phyloP scores from a whole-genome alignment of 148 eudicot genomes.

The Pharnaceum exiguum region DNA sequence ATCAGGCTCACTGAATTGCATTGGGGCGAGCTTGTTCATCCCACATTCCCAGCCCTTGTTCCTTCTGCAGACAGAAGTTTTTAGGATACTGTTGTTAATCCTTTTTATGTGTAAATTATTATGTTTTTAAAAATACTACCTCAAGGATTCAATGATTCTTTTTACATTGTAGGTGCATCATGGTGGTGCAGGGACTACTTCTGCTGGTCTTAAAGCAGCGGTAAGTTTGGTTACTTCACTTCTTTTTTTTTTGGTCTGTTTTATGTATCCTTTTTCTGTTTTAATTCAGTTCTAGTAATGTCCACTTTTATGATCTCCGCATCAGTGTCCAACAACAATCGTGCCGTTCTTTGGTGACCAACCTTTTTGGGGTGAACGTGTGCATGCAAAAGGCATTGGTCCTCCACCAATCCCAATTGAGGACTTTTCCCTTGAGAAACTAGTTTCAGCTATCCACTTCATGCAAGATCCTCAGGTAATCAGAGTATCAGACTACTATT shows the following conservation, averaged over 20 bases:
- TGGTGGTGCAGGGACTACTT: slow-evolving; percentile 85
- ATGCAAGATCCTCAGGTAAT: slow-evolving; percentile 72
- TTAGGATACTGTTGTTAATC: too few species aligned
- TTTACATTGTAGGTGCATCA: slow-evolving; percentile 55
- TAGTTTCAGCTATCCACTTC: slow-evolving; percentile 56
- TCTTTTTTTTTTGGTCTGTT: not conserved
- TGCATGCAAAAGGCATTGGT: slow-evolving; percentile 78
- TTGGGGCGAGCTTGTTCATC: not conserved
- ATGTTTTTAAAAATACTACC: not conserved
- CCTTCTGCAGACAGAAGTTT: too few species aligned
- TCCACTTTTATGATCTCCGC: slow-evolving; percentile 3
- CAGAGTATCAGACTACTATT: too few species aligned
- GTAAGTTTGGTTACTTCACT: slow-evolving; percentile 24
- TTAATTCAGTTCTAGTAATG: too few species aligned
- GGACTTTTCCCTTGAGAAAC: slow-evolving; percentile 57
- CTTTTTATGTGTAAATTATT: too few species aligned
- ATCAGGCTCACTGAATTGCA: not conserved
- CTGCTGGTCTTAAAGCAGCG: slow-evolving; percentile 83
- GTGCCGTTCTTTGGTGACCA: slow-evolving; percentile 98
- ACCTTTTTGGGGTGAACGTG: slow-evolving; percentile 92
- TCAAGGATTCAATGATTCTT: not conserved
- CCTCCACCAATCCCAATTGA: slow-evolving; percentile 80
- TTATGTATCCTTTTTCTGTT: not conserved
- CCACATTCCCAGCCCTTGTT: too few species aligned
- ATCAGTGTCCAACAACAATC: slow-evolving; percentile 86